phyloP scores from a whole-genome alignment of 306 rosid genomes.

The Begonia fuchsioides region DNA sequence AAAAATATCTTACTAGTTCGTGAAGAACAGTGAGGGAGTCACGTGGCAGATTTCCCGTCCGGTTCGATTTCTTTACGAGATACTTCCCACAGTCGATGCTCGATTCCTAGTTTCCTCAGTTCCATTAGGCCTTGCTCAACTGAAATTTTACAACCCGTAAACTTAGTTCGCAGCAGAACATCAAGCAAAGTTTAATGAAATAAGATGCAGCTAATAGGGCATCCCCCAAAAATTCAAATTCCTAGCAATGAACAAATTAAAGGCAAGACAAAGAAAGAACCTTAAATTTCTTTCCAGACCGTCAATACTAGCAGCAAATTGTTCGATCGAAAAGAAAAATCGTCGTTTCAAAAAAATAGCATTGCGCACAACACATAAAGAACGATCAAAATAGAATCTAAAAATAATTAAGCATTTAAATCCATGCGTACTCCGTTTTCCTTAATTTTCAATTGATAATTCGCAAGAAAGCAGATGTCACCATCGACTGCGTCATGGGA shows the following conservation, averaged over 20 bases:
- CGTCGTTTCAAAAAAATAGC: background rate
- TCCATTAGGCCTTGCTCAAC: constrained; percentile 84
- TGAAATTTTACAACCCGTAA: constrained; percentile 13
- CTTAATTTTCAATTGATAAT: background rate
- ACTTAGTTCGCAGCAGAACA: too few species aligned
- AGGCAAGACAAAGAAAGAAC: background rate
- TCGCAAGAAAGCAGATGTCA: constrained; percentile 9
- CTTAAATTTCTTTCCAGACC: background rate
- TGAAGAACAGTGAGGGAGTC: too few species aligned
- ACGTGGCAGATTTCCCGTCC: background rate
- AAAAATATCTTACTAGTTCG: too few species aligned
- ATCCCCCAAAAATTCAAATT: too few species aligned
- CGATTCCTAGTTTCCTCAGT: constrained; percentile 77
- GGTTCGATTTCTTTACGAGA: constrained; percentile 45
- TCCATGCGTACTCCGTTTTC: too few species aligned
- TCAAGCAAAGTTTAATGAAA: too few species aligned
- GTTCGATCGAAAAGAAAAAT: too few species aligned
- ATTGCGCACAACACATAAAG: too few species aligned
- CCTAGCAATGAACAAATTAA: too few species aligned
- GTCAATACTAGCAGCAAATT: background rate
- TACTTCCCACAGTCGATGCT: constrained; percentile 87
- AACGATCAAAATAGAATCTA: background rate
- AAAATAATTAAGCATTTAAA: too few species aligned
- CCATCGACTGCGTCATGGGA: constrained; percentile 95
- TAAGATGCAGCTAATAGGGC: too few species aligned